A percentile compares a stretch with the other conserved stretches of the same genome.
Conservation (phyloP, 331 rosid genomes). For the Ulmus americana region DNA sequence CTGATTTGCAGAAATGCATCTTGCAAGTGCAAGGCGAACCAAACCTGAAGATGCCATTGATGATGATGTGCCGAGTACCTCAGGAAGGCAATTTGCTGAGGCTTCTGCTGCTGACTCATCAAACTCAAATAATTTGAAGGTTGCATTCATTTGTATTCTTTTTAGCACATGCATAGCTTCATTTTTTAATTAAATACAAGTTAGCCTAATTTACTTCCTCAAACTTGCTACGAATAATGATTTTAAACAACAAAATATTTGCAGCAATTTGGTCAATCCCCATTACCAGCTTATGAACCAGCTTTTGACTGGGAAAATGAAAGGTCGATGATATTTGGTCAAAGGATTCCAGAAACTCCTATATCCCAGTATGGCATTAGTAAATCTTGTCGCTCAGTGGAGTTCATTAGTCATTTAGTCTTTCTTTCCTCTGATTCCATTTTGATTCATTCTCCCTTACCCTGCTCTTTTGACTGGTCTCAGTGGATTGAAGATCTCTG, state of each 20-base stretch:
- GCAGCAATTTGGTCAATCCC: constrained; percentile 85
- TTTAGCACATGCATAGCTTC: constrained; percentile 3
- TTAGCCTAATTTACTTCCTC: neutral
- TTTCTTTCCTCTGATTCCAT: constrained; percentile 13
- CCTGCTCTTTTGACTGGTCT: constrained; percentile 22
- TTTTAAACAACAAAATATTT: constrained; percentile 7
- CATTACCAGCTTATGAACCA: constrained; percentile 93
- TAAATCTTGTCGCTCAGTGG: constrained; percentile 8
- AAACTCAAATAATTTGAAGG: constrained; percentile 55
- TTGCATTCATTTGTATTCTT: constrained; percentile 28
- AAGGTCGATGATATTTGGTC: constrained; percentile 90
- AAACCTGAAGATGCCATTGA: constrained; percentile 75
- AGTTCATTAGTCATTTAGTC: constrained; percentile 7
- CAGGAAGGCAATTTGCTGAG: constrained; percentile 79
- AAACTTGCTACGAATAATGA: neutral
- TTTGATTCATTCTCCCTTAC: constrained; percentile 23
- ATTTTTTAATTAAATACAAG: neutral
- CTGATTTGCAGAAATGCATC: constrained; percentile 65
- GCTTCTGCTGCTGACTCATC: constrained; percentile 39
- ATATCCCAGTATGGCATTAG: constrained; percentile 62
- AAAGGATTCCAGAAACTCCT: constrained; percentile 87
- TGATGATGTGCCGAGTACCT: constrained; percentile 91
- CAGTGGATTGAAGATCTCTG: constrained; percentile 96
- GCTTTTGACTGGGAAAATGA: constrained; percentile 99
- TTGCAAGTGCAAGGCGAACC: constrained; percentile 69